Evolutionary conservation across 169 alveolate species (phyloP).

Genomic region (Plasmodium blacklocki): DNA sequence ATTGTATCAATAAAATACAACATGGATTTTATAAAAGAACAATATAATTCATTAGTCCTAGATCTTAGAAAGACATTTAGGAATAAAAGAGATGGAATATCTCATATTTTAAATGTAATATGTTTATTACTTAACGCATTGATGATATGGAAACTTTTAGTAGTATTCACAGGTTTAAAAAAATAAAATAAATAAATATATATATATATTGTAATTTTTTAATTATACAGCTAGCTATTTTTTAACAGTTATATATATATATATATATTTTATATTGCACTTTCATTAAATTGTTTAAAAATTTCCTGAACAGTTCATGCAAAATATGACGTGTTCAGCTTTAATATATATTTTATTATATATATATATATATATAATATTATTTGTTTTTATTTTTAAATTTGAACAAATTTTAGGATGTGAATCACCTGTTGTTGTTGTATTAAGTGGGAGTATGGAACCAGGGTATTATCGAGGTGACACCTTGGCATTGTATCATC

Average conservation of each 20-base stretch:
- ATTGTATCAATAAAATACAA: not conserved
- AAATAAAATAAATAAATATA: not conserved
- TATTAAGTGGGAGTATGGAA: constrained; percentile 94
- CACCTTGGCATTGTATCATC: constrained; percentile 88
- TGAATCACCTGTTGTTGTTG: constrained; percentile 95
- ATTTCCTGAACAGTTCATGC: no score
- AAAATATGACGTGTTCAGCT: no score
- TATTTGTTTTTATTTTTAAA: not conserved
- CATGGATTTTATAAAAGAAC: constrained; percentile 62
- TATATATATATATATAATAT: not conserved
- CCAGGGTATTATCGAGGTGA: constrained; percentile 95
- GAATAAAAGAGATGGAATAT: constrained; percentile 56
- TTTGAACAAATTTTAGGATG: constrained; percentile 76
- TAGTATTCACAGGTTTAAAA: constrained; percentile 38
- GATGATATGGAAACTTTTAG: constrained; percentile 67
- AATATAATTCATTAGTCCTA: constrained; percentile 31
- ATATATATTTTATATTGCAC: no score
- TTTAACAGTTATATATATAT: no score
- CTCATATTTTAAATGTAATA: constrained; percentile 24
- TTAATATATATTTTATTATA: not conserved
- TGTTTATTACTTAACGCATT: constrained; percentile 55
- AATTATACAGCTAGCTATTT: no score
- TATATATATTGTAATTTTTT: not conserved
- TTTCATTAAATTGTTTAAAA: no score
- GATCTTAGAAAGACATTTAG: constrained; percentile 53